Evolutionary conservation across 2,329 filamentous ascomycete genomes (phyloP), one percentile per base, ranked within the genome.

Genomic region (Cladosporium phlei): DNA sequence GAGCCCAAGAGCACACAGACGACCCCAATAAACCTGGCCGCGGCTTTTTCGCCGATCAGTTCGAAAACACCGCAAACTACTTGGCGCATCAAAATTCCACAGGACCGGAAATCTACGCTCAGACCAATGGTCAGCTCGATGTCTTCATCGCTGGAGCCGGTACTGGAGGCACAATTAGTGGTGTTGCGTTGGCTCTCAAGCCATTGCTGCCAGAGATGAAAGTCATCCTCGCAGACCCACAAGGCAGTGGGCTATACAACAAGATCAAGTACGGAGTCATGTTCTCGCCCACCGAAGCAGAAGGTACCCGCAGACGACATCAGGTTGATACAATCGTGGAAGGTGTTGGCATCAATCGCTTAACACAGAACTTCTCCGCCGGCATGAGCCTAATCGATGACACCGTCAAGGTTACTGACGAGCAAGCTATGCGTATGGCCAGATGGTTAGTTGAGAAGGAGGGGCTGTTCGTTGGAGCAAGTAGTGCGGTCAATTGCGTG

Each of bases 261-360:
- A 86, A 88, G 62, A 77, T 98, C 55, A 85, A 85, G 57, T 87
- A 93, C 66, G 93, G 91, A 4, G 93, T 98, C 51, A 95, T 98
- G 88, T 98, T 96, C 69, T 86, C 89, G 50, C 61, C 77, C 1
- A 94, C 87, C 22, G 93, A 98, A 69, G 80, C 78, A 54, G 93
- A 98, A 73, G 93, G 93, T 3, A 97, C 91, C 10, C 76, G 93
- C 11, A 78, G 94, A 38, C 77, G 93, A 49, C 83, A 87, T 59
- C 94, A 98, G 68, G 88, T 98, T 43, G 94, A 98, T 70, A 90
- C 85, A 4, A 88, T 98, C 54, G 88, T 98, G 21, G 94, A 98
- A 69, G 93, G 93, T 1, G 88, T 98, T 54, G 93, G 93, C 1
- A 86, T 97, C 66, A 98, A 95, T 64, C 83, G 93, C 2, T 76